Evolutionary conservation across 1,284 basidiomycete genomes (phyloP).

Genomic region (Schizophyllum amplum): DNA sequence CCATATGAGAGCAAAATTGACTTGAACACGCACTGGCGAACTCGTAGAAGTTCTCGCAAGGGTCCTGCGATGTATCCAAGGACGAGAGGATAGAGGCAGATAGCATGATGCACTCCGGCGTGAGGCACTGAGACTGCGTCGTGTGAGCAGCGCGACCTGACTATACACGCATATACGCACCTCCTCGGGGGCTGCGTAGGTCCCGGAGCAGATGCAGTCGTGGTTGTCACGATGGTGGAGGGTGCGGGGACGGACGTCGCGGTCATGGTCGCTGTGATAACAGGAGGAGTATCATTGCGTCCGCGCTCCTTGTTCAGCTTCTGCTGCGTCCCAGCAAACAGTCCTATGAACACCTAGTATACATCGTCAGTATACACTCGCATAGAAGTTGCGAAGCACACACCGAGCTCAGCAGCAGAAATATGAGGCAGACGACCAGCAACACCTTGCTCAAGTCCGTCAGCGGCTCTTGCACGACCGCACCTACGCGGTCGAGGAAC

Average conservation of each 20-base stretch:
- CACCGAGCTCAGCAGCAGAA: conserved; percentile 74
- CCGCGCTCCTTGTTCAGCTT: conserved; percentile 50
- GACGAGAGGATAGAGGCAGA: conserved; percentile 78
- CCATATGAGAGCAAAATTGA: conserved; percentile 2
- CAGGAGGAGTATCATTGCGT: conserved; percentile 17
- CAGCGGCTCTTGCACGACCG: conserved; percentile 44
- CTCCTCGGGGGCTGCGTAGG: conserved; percentile 44
- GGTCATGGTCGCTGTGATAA: conserved; percentile 23
- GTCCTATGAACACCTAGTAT: conserved; percentile 70
- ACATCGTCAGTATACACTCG: not conserved
- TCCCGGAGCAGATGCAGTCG: conserved; percentile 26
- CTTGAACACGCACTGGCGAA: conserved; percentile 67
- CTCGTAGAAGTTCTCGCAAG: conserved; percentile 93
- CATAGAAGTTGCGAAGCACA: conserved; percentile 10
- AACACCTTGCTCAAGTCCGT: conserved; percentile 84
- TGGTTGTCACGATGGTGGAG: conserved; percentile 23
- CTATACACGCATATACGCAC: conserved; percentile 22
- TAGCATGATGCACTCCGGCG: conserved; percentile 76
- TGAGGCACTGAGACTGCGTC: conserved; percentile 59
- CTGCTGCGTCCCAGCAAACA: conserved; percentile 84
- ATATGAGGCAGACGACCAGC: conserved; percentile 62
- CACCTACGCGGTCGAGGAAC: not conserved
- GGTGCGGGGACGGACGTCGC: conserved; percentile 25
- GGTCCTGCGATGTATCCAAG: conserved; percentile 79
- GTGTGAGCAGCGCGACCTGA: not conserved